phyloP scores from a whole-genome alignment of 1,284 basidiomycete species.

The Anthracocystis walkeri region DNA sequence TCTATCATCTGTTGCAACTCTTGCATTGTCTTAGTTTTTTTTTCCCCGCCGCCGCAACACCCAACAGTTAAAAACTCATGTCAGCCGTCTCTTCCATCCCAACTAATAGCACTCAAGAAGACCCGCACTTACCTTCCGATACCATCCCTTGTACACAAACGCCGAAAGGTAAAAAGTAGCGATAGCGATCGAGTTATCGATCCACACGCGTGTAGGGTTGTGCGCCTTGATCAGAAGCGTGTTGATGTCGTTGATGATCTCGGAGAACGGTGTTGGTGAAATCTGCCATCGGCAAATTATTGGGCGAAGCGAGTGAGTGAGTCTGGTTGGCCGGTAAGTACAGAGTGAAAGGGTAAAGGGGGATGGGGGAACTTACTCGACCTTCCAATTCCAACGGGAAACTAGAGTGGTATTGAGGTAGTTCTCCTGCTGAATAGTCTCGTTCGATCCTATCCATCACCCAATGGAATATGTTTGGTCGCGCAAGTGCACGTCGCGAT shows the following conservation, averaged over 20 bases:
- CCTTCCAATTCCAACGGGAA: slow-evolving; percentile 86
- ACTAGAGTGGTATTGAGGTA: slow-evolving; percentile 80
- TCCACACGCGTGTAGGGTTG: slow-evolving; percentile 32
- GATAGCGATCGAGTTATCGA: slow-evolving; percentile 55
- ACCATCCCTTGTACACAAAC: slow-evolving; percentile 77
- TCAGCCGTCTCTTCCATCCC: no score
- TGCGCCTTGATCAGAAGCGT: slow-evolving; percentile 49
- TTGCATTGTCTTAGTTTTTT: slow-evolving; percentile 88
- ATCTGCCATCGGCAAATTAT: no score
- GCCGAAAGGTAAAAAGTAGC: slow-evolving; percentile 68
- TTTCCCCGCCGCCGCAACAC: no score
- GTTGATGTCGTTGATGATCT: slow-evolving; percentile 62
- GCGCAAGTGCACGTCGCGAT: not conserved
- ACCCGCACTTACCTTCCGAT: slow-evolving; percentile 79
- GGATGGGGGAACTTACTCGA: slow-evolving; percentile 72
- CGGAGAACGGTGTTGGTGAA: slow-evolving; percentile 44
- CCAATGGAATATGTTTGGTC: no score
- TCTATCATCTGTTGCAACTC: slow-evolving; percentile 76
- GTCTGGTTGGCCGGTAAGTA: no score
- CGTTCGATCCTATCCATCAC: slow-evolving; percentile 75
- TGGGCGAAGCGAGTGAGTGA: no score
- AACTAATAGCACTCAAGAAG: no score
- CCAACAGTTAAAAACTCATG: no score
- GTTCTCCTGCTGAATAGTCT: slow-evolving; percentile 83
- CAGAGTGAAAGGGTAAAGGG: not conserved